These are phyloP conservation scores for Mesembryanthemum crystallinum DNA, from an alignment of 148 eudicot genomes.

Conservation along the genomic window DNA sequence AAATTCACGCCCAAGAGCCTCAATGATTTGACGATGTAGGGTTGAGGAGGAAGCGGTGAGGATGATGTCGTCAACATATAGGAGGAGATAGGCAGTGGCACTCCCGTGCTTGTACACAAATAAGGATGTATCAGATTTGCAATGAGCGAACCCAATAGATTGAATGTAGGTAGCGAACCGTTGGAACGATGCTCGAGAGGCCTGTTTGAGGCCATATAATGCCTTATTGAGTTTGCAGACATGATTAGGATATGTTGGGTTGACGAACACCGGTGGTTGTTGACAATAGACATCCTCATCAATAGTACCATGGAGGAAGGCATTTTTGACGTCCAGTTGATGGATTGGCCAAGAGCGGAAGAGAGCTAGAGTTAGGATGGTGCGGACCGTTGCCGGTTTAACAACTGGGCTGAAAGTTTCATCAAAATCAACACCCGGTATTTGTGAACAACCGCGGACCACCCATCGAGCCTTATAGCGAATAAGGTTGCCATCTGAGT, in stretches of 20 bases:
- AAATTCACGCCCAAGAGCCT: not conserved
- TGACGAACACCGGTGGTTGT: not conserved
- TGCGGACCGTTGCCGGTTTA: not conserved
- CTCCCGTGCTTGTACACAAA: not conserved
- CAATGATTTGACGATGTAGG: not conserved
- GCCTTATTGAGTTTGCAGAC: not conserved
- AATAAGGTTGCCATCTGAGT: not conserved
- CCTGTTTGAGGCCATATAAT: not conserved
- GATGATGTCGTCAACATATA: not conserved
- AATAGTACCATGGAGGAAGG: not conserved
- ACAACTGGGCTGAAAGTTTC: conserved; percentile 6
- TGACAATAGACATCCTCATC: not conserved
- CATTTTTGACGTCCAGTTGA: not conserved
- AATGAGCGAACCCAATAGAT: not conserved
- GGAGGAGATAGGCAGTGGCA: not conserved
- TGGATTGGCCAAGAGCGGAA: not conserved
- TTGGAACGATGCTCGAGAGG: not conserved
- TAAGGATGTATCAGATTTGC: not conserved
- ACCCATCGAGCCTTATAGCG: conserved; percentile 8
- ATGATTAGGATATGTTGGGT: not conserved
- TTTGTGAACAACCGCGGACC: not conserved
- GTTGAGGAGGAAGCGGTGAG: not conserved
- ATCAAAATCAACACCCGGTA: not conserved
- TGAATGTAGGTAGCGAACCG: not conserved
- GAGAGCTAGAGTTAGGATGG: not conserved